A percentile compares a stretch with the other conserved stretches of the same genome.
phyloP scores from a whole-genome alignment of 495 filamentous ascomycete species.

The Cercophora sp. region DNA sequence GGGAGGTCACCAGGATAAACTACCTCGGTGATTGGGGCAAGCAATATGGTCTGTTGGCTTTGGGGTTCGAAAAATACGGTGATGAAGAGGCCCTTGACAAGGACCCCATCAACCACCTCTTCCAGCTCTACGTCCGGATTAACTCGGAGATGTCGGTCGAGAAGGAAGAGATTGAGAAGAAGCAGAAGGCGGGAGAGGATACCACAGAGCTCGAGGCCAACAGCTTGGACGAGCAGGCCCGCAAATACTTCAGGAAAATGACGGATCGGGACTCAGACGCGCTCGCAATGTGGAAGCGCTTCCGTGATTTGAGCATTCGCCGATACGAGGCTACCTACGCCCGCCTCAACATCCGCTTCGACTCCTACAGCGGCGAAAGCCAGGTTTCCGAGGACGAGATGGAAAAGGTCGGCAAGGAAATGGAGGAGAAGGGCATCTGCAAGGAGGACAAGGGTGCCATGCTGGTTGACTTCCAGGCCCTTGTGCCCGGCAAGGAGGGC shows the following conservation, averaged over 20 bases:
- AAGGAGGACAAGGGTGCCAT: constrained; percentile 84
- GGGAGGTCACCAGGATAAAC: constrained; percentile 62
- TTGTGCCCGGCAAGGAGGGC: constrained; percentile 55
- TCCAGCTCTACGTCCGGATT: constrained; percentile 61
- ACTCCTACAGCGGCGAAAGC: constrained; percentile 93
- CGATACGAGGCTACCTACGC: constrained; percentile 62
- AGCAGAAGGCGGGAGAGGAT: constrained; percentile 49
- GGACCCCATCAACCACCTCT: constrained; percentile 63
- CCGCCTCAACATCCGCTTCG: constrained; percentile 76
- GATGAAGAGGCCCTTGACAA: constrained; percentile 51
- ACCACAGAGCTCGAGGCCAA: constrained; percentile 45
- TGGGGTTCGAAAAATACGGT: constrained; percentile 58
- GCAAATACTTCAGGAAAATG: constrained; percentile 88
- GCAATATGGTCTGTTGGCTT: constrained; percentile 58
- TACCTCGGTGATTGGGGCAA: constrained; percentile 69
- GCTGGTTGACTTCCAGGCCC: constrained; percentile 82
- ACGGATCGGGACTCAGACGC: constrained; percentile 73
- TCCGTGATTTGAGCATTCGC: constrained; percentile 84
- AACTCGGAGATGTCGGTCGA: constrained; percentile 54
- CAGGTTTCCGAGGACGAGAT: constrained; percentile 82
- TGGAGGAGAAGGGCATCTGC: constrained; percentile 69
- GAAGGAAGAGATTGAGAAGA: constrained; percentile 47
- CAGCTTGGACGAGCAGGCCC: constrained; percentile 59
- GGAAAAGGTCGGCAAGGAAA: constrained; percentile 57
- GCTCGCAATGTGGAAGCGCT: constrained; percentile 76